Conservation (phyloP, 768 basidiomycete genomes). For the Cystobasidium ongulense region DNA sequence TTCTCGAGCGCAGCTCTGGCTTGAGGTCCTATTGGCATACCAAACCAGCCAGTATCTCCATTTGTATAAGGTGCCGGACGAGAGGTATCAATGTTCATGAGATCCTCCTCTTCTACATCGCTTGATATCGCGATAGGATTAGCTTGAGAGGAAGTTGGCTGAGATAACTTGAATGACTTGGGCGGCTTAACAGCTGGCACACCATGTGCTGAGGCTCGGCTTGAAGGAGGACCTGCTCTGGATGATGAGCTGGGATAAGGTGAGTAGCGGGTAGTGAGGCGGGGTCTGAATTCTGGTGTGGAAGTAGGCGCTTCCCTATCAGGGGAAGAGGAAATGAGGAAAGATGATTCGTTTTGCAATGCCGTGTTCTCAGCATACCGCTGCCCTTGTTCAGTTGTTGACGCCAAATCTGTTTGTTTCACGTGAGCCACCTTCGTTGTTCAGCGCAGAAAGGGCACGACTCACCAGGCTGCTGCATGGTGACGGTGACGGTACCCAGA, state of each 20-base stretch:
- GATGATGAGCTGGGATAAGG: neutral
- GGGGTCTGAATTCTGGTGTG: neutral
- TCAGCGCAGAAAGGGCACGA: neutral
- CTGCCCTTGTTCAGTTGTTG: neutral
- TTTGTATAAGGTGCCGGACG: too few relatives aligned
- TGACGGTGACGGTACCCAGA: neutral
- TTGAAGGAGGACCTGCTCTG: neutral
- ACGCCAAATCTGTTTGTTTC: neutral
- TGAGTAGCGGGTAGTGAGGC: neutral
- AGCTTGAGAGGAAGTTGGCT: neutral
- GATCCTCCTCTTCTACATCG: slow-evolving; percentile 1
- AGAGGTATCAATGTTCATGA: neutral
- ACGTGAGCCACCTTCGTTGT: neutral
- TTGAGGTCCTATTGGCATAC: too few relatives aligned
- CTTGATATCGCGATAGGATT: neutral
- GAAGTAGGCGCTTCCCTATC: neutral
- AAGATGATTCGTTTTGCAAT: neutral
- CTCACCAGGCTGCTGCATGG: neutral
- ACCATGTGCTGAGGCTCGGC: neutral
- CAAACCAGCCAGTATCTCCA: too few relatives aligned
- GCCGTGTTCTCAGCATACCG: neutral
- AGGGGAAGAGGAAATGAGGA: too few relatives aligned
- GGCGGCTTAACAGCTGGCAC: neutral
- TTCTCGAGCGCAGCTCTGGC: too few relatives aligned
- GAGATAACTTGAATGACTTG: neutral